phyloP scores from a whole-genome alignment of 2,329 filamentous ascomycete genomes.

The Blastomyces gilchristii region DNA sequence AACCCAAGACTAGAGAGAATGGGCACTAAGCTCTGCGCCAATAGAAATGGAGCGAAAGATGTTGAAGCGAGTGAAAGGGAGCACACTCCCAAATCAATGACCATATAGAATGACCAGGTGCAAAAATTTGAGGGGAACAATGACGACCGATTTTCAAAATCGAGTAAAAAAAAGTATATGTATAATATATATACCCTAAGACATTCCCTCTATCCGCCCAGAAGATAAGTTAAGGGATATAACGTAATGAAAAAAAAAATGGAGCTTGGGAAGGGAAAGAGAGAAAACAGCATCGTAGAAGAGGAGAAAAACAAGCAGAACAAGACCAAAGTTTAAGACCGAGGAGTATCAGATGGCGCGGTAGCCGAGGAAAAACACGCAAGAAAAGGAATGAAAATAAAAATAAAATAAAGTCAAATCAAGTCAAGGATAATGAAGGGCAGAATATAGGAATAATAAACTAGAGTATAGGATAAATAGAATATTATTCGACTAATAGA shows the following conservation, averaged over 20 bases:
- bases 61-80: background rate
- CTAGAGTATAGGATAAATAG: slow-evolving; percentile 8
- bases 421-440: slow-evolving; percentile 5
- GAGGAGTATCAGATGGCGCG: background rate
- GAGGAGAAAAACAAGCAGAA: background rate
- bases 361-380: slow-evolving; percentile 1
- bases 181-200: slow-evolving; percentile 4
- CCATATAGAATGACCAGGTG: background rate
- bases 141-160: background rate
- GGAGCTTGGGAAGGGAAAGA: background rate
- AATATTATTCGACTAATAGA: slow-evolving; percentile 1
- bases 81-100: background rate
- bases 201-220: background rate
- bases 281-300: background rate
- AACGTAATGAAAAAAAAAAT: background rate
- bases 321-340: background rate
- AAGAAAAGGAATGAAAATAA: slow-evolving; percentile 5
- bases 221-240: slow-evolving; percentile 5
- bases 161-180: slow-evolving; percentile 1
- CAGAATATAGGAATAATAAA: slow-evolving; percentile 4
- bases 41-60: background rate
- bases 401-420: slow-evolving; percentile 4
- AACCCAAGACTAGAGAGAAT: background rate
- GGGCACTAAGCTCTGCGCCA: background rate
- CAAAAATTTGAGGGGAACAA: background rate